Evolutionary conservation across 768 basidiomycete genomes (phyloP).

Genomic region (Suillus ampliporus): DNA sequence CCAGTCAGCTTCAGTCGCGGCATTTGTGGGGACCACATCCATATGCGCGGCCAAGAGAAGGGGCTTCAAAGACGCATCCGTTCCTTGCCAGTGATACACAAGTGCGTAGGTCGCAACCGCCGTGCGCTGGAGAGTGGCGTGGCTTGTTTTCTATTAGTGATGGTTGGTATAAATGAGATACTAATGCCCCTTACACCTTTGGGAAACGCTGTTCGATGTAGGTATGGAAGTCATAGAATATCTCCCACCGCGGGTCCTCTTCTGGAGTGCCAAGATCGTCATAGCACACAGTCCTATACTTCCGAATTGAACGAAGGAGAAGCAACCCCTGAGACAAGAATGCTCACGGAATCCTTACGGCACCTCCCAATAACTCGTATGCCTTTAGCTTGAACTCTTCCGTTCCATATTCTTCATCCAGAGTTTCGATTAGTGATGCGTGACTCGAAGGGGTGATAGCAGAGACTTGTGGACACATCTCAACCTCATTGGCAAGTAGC

Average conservation of each 20-base stretch:
- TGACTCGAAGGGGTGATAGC: constrained; percentile 22
- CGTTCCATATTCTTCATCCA: constrained; percentile 31
- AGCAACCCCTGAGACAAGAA: background rate
- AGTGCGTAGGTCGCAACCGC: constrained; percentile 66
- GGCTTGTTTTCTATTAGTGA: constrained; percentile 36
- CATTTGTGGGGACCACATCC: constrained; percentile 59
- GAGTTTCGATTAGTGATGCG: constrained; percentile 22
- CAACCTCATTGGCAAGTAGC: constrained; percentile 6
- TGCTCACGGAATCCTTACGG: constrained; percentile 39
- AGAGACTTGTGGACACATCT: constrained; percentile 35
- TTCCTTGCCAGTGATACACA: constrained; percentile 65
- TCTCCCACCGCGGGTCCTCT: constrained; percentile 50
- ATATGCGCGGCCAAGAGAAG: constrained; percentile 55
- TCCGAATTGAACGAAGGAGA: background rate
- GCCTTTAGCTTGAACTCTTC: constrained; percentile 34
- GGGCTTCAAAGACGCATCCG: constrained; percentile 55
- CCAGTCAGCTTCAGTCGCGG: constrained; percentile 51
- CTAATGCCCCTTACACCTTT: constrained; percentile 53
- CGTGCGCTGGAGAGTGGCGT: constrained; percentile 52
- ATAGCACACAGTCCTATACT: constrained; percentile 55
- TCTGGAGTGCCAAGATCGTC: constrained; percentile 55
- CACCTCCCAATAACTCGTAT: constrained; percentile 41
- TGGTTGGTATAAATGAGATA: background rate
- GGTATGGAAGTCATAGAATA: constrained; percentile 29
- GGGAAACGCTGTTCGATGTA: constrained; percentile 56